Conservation (phyloP, 2,329 filamentous ascomycete species). For the Exophiala sp. region DNA sequence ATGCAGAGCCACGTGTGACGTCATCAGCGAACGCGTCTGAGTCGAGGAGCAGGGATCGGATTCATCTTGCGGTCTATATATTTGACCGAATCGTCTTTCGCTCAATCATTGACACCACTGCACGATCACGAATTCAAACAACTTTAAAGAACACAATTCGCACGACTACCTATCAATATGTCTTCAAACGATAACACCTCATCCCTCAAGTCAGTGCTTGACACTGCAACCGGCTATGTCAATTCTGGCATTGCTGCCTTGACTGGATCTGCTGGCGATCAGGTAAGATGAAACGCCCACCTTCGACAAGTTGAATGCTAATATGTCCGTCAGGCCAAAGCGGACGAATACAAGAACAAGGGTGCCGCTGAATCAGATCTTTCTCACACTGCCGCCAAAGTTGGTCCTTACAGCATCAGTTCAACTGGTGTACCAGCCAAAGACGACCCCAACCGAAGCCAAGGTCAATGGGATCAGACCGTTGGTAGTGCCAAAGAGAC, state of each 20-base stretch:
- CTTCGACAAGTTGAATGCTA: neutral
- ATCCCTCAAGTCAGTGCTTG: slow-evolving; percentile 73
- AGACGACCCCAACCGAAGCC: slow-evolving; percentile 68
- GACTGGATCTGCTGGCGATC: slow-evolving; percentile 67
- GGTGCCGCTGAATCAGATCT: slow-evolving; percentile 66
- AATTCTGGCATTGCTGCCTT: slow-evolving; percentile 70
- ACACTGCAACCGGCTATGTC: slow-evolving; percentile 67
- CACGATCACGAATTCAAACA: neutral
- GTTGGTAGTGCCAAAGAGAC: slow-evolving; percentile 81
- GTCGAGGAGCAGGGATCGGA: no score
- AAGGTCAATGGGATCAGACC: slow-evolving; percentile 80
- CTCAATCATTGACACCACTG: no score
- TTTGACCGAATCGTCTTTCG: no score
- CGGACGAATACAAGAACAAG: slow-evolving; percentile 62
- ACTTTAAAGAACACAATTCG: neutral
- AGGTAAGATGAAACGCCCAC: slow-evolving; percentile 42
- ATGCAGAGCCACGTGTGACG: no score
- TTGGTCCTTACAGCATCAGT: slow-evolving; percentile 69
- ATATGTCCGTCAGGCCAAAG: slow-evolving; percentile 41
- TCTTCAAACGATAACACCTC: slow-evolving; percentile 49
- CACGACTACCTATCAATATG: slow-evolving; percentile 10
- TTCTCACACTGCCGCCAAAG: slow-evolving; percentile 70
- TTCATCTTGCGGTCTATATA: no score
- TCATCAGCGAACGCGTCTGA: no score
- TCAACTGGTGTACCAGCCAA: slow-evolving; percentile 65